phyloP scores from a whole-genome alignment of 352 stramenopile species.

The Globisporangium echinulatum region DNA sequence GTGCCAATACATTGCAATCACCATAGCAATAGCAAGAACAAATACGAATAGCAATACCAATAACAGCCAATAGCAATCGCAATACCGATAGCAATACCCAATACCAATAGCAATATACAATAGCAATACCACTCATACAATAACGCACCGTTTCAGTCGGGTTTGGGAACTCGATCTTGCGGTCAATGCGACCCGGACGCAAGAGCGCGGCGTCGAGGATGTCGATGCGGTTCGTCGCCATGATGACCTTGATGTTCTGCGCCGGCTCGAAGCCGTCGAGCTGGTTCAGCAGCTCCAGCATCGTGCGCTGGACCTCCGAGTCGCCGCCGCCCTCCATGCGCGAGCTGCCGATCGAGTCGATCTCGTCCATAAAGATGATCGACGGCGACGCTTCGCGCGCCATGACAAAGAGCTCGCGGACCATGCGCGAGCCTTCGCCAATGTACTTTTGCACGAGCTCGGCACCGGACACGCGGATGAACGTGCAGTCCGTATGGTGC shows the following conservation, averaged over 20 bases:
- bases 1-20: too few relatives aligned
- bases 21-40: conserved; percentile 4
- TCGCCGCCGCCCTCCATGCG: conserved; percentile 93
- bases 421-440: conserved; percentile 97
- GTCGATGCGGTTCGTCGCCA: conserved; percentile 99
- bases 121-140: not conserved
- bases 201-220: conserved; percentile 97
- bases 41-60: conserved; percentile 11
- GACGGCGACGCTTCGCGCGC: conserved; percentile 94
- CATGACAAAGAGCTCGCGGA: conserved; percentile 99
- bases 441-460: conserved; percentile 99
- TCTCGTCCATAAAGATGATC: conserved; percentile 99
- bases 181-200: conserved; percentile 96
- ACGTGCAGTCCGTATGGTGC: conserved; percentile 99
- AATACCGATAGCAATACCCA: conserved; percentile 10
- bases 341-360: conserved; percentile 97
- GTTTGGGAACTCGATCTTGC: conserved; percentile 99
- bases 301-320: conserved; percentile 99
- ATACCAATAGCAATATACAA: conserved; percentile 9
- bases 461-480: conserved; percentile 98
- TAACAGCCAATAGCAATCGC: not conserved
- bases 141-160: conserved; percentile 88
- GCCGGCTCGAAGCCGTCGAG: conserved; percentile 95
- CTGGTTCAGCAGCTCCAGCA: conserved; percentile 99
- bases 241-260: conserved; percentile 99